These are phyloP conservation scores for Coprinopsis cinerea DNA, from an alignment of 768 basidiomycete genomes.

Conservation along the genomic window DNA sequence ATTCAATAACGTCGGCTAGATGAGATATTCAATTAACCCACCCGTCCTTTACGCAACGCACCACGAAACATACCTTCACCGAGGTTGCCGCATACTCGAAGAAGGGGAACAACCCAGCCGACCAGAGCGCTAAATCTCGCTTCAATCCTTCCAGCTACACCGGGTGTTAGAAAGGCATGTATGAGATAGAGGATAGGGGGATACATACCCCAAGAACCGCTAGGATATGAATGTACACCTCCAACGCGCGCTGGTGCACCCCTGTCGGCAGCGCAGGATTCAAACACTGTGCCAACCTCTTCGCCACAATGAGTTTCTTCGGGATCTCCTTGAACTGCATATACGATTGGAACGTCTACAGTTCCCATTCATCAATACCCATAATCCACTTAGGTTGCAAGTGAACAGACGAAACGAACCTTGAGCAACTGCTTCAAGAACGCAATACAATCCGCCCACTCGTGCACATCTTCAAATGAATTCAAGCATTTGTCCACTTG, in stretches of 20 bases:
- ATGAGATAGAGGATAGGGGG: background rate
- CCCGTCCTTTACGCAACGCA: background rate
- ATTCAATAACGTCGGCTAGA: slow-evolving; percentile 77
- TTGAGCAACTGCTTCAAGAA: slow-evolving; percentile 93
- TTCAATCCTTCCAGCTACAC: slow-evolving; percentile 80
- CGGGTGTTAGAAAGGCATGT: background rate
- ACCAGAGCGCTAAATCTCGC: slow-evolving; percentile 88
- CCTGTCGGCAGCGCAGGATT: slow-evolving; percentile 97
- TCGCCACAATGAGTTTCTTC: slow-evolving; percentile 87
- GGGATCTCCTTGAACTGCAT: slow-evolving; percentile 96
- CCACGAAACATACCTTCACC: slow-evolving; percentile 63
- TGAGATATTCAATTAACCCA: background rate
- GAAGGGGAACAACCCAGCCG: slow-evolving; percentile 94
- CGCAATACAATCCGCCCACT: slow-evolving; percentile 99
- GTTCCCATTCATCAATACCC: background rate
- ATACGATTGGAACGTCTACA: slow-evolving; percentile 86
- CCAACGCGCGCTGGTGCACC: slow-evolving; percentile 92
- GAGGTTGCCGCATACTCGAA: slow-evolving; percentile 99
- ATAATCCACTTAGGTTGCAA: background rate
- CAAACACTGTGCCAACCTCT: slow-evolving; percentile 91
- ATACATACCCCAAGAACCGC: slow-evolving; percentile 79
- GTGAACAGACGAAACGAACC: slow-evolving; percentile 34
- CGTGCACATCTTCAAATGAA: slow-evolving; percentile 92
- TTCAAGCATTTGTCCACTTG: slow-evolving; percentile 91
- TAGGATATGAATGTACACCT: slow-evolving; percentile 91